Conservation (phyloP, 495 filamentous ascomycete species). For the Halenospora varia region DNA sequence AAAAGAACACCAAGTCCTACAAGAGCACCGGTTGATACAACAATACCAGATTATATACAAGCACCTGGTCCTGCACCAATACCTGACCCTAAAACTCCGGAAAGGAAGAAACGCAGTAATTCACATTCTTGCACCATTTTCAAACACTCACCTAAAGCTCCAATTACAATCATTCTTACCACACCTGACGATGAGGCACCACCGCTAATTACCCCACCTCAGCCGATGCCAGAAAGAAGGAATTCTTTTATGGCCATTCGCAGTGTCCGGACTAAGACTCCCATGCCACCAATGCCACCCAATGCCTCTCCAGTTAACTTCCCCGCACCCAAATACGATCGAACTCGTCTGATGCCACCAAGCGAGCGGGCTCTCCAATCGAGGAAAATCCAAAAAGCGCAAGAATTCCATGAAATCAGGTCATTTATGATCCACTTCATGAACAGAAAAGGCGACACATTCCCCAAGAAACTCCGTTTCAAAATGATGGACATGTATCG, state of each 20-base stretch:
- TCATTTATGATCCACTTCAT: conserved; percentile 16
- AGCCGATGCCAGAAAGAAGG: background rate
- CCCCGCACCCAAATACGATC: background rate
- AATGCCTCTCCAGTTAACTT: background rate
- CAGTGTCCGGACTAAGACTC: background rate
- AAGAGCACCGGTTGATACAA: no score
- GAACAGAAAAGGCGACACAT: conserved; percentile 15
- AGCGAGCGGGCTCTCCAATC: conserved; percentile 9
- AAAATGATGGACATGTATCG: conserved; percentile 16
- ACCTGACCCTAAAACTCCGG: no score
- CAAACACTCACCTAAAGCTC: conserved; percentile 7
- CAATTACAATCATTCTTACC: conserved; percentile 19
- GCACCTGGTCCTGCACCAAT: no score
- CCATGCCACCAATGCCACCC: background rate
- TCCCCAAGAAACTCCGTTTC: conserved; percentile 10
- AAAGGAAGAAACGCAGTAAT: conserved; percentile 2
- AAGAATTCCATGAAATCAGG: conserved; percentile 19
- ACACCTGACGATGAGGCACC: conserved; percentile 14
- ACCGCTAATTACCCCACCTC: background rate
- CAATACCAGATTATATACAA: no score
- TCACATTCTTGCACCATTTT: conserved; percentile 12
- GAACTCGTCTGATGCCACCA: conserved; percentile 14
- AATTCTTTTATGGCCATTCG: conserved; percentile 9
- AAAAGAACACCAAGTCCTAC: background rate
- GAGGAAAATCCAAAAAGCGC: conserved; percentile 8